phyloP scores from a whole-genome alignment of 352 stramenopile species.

The Globisporangium paroecandrum region DNA sequence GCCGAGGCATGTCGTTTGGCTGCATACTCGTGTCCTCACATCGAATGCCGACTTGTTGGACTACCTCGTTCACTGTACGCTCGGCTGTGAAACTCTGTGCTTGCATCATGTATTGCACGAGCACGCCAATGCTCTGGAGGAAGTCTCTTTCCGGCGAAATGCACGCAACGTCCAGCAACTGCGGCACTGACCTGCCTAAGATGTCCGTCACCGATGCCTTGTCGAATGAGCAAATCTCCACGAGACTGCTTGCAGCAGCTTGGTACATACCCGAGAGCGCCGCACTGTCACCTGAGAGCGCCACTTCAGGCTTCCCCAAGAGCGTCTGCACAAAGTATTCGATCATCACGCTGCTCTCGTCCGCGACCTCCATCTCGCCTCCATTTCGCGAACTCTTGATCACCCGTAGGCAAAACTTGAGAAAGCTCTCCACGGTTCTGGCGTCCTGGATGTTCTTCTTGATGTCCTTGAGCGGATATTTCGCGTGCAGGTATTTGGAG shows the following conservation, averaged over 20 bases:
- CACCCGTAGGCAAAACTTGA: constrained; percentile 52
- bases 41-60: constrained; percentile 21
- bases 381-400: constrained; percentile 24
- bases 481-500: constrained; percentile 24
- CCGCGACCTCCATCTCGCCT: constrained; percentile 17
- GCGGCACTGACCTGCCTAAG: constrained; percentile 17
- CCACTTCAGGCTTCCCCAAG: constrained; percentile 14
- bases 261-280: constrained; percentile 25
- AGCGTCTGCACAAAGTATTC: constrained; percentile 55
- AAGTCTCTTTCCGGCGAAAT: constrained; percentile 32
- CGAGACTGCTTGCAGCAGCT: constrained; percentile 31
- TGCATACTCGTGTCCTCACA: constrained; percentile 14
- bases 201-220: constrained; percentile 24
- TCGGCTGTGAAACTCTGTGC: constrained; percentile 17
- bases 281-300: neutral
- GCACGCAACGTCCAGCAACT: constrained; percentile 24
- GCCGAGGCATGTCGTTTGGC: constrained; percentile 17
- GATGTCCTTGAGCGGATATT: constrained; percentile 32
- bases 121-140: constrained; percentile 31
- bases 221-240: constrained; percentile 34
- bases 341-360: constrained; percentile 31
- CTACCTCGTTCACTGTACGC: constrained; percentile 23
- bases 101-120: constrained; percentile 27
- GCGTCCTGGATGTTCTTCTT: constrained; percentile 35
- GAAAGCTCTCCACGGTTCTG: constrained; percentile 38